These are phyloP conservation scores for Debaryomyces prosopidis DNA, from an alignment of 805 yeast genomes.

Conservation along the genomic window DNA sequence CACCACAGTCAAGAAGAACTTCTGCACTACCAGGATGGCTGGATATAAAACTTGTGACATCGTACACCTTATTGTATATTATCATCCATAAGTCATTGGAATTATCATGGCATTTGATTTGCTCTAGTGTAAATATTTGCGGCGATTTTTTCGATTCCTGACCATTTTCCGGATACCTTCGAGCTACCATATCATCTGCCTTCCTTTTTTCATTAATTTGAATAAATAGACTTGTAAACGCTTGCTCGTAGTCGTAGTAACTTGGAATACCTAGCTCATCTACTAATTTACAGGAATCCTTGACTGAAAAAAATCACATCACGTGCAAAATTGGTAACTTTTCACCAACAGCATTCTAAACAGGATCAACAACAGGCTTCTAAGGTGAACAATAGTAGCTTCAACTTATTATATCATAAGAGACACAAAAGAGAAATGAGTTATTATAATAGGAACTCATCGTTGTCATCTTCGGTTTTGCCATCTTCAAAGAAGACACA, in stretches of 20 bases:
- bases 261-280: no score
- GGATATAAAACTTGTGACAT: slow-evolving; percentile 66
- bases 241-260: no score
- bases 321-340: no score
- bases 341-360: no score
- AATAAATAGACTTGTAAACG: no score
- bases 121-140: slow-evolving; percentile 27
- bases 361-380: no score
- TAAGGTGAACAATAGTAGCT: no score
- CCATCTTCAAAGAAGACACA: slow-evolving; percentile 47
- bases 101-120: slow-evolving; percentile 71
- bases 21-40: slow-evolving; percentile 80
- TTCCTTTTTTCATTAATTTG: neutral
- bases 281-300: no score
- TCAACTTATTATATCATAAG: neutral
- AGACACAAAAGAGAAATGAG: slow-evolving; percentile 1
- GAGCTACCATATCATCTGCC: neutral
- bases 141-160: neutral
- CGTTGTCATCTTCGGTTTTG: slow-evolving; percentile 23
- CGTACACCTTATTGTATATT: slow-evolving; percentile 76
- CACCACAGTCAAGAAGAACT: slow-evolving; percentile 79
- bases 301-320: no score
- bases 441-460: neutral
- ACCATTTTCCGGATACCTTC: neutral
- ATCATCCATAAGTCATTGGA: slow-evolving; percentile 84